Base-by-base conservation (phyloP, 2,329 filamentous ascomycete genomes). In the Pseudogymnoascus sp. region DNA sequence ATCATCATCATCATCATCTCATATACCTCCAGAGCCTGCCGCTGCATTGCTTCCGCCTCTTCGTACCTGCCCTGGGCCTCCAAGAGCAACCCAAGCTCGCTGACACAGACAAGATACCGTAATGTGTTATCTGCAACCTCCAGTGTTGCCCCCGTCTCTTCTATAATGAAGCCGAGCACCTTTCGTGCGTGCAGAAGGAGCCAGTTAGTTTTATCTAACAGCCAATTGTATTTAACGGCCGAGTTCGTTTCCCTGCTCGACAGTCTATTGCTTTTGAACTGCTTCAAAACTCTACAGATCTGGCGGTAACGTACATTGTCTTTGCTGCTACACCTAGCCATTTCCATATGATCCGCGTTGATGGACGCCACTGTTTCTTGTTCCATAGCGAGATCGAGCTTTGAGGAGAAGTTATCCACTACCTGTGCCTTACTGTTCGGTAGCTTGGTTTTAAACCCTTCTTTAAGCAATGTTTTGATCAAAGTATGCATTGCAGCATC, bases 321-420 rank as follows among this genome's bases (percentile, higher is more conserved):
- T 1, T 64, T 65, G 0, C 71, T 73, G 1, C 37, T 68, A 61
- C 78, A 79, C 63, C 74, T 76, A 69, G 76, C 77, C 68, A 79
- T 75, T 24, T 75, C 71, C 0, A 75, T 72, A 64, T 79, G 77
- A 4, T 73, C 7, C 8, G 35, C 35, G 14, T 38, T 3, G 12
- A 38, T 38, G 35, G 35, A n/a, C 35, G n/a, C 4, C 6, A 38
- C 35, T 6, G 35, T 38, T 38, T 38, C 14, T 38, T 38, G 35
- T 6, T 38, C 35, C 35, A 5, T 38, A 7, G 35, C 35, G 35
- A 38, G 35, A 38, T 38, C 35, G 35, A 38, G 35, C 35, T 38
- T 38, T 5, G 35, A 38, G 14, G 35, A 37, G 14, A 37, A 37
- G 35, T 37, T 37, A 14, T 37, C 35, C 5, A 37, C 35, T 37